These are phyloP conservation scores for Pachysandra terminalis DNA, from an alignment of 164 flowering plant genomes.

Conservation along the genomic window DNA sequence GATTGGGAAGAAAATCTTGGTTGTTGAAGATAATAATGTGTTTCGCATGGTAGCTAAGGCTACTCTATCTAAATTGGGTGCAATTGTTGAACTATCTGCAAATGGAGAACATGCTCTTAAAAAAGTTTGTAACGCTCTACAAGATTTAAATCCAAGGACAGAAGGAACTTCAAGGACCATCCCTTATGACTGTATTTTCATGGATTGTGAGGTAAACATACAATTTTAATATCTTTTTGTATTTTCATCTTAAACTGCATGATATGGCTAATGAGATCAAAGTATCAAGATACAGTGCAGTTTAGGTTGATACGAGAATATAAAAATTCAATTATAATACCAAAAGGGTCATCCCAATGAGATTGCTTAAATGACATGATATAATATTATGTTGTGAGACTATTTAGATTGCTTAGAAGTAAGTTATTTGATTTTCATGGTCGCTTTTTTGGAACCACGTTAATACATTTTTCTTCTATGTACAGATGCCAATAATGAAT, in stretches of 20 bases:
- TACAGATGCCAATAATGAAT: constrained; percentile 42
- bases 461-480: no score
- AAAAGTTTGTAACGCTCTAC: constrained; percentile 26
- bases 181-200: constrained; percentile 30
- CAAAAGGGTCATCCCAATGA: no score
- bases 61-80: constrained; percentile 41
- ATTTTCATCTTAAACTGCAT: no score
- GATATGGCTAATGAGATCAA: not conserved
- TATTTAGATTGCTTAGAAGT: no score
- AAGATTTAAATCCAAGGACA: not conserved
- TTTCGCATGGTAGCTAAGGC: constrained; percentile 20
- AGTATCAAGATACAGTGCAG: not conserved
- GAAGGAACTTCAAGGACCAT: constrained; percentile 1
- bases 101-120: constrained; percentile 56
- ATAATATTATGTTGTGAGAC: no score
- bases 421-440: no score
- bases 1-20: constrained; percentile 50
- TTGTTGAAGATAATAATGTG: constrained; percentile 48
- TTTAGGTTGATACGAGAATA: no score
- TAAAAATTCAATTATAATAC: no score
- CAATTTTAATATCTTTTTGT: not conserved
- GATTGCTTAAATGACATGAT: no score
- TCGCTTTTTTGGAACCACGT: not conserved
- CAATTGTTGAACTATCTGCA: constrained; percentile 29
- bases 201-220: constrained; percentile 41